Percentiles rank a stretch among this genome's conserved stretches.
Conservation (phyloP, 2,329 filamentous ascomycete genomes). For the Scolecobasidium constrictum region DNA sequence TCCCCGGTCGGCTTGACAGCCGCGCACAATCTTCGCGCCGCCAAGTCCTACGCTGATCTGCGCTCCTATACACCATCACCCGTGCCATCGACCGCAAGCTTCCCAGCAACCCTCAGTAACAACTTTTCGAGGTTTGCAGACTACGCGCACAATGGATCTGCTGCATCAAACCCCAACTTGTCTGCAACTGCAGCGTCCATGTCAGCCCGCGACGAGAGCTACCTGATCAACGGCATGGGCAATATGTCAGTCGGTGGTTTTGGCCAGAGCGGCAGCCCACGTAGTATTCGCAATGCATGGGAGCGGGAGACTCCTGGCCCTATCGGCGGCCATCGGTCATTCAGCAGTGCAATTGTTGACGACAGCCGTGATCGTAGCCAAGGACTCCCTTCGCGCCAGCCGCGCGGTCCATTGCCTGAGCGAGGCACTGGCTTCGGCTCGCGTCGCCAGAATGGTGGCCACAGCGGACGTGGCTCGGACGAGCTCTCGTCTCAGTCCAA, state of each 20-base stretch:
- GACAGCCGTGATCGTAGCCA: conserved; percentile 38
- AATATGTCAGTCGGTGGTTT: conserved; percentile 47
- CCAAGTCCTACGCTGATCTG: conserved; percentile 93
- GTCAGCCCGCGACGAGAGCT: conserved; percentile 44
- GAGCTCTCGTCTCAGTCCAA: conserved; percentile 50
- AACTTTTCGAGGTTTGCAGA: conserved; percentile 53
- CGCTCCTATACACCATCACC: conserved; percentile 93
- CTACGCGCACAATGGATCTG: conserved; percentile 43
- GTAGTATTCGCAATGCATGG: conserved; percentile 48
- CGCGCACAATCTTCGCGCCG: conserved; percentile 72
- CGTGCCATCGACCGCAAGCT: conserved; percentile 79
- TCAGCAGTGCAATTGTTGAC: conserved; percentile 46
- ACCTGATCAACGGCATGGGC: conserved; percentile 53
- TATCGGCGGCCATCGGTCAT: conserved; percentile 53
- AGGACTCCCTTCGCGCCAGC: conserved; percentile 46
- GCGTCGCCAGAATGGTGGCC: conserved; percentile 45
- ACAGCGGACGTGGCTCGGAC: conserved; percentile 51
- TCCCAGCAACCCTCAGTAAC: conserved; percentile 56
- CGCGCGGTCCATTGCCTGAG: conserved; percentile 49
- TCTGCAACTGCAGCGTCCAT: conserved; percentile 45
- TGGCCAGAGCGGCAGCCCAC: conserved; percentile 41
- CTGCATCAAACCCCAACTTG: conserved; percentile 55
- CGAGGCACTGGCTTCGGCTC: conserved; percentile 43
- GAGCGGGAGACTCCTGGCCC: conserved; percentile 46
- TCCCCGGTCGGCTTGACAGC: conserved; percentile 58